Conservation (phyloP, 768 basidiomycete species). For the Dictyophora rubrovolvata region DNA sequence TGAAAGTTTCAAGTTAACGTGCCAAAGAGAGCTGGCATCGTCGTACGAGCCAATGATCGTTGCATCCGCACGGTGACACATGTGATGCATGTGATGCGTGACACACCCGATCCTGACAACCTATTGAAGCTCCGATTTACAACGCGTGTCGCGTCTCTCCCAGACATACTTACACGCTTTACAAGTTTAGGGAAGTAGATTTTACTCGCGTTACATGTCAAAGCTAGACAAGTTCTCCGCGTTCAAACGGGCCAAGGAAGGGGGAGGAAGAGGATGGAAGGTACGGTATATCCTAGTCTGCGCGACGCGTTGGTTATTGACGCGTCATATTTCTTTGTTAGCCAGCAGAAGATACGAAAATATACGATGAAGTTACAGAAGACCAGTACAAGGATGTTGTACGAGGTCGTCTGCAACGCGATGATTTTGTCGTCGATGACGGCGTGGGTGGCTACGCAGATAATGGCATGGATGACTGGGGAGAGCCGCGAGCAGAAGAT, state of each 20-base stretch:
- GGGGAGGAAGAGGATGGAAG: constrained; percentile 49
- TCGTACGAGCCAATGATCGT: background rate
- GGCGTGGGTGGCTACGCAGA: constrained; percentile 87
- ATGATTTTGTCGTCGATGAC: constrained; percentile 96
- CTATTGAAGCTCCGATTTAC: constrained; percentile 3
- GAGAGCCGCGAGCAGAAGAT: constrained; percentile 28
- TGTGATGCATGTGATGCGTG: background rate
- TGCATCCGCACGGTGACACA: background rate
- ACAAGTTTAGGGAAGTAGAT: background rate
- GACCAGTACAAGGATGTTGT: constrained; percentile 85
- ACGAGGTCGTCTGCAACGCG: constrained; percentile 63
- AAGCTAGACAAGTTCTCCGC: constrained; percentile 44
- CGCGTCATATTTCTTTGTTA: constrained; percentile 15
- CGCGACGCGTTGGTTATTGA: constrained; percentile 10
- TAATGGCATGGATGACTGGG: constrained; percentile 96
- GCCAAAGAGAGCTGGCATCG: background rate
- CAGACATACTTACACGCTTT: background rate
- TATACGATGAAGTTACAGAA: constrained; percentile 88
- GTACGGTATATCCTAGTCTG: constrained; percentile 23
- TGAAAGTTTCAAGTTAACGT: background rate
- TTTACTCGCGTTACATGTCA: constrained; percentile 5
- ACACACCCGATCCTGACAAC: background rate
- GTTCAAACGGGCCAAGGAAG: constrained; percentile 49
- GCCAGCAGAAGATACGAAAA: constrained; percentile 48
- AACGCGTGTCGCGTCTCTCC: background rate